Evolutionary conservation across 2,329 filamentous ascomycete genomes (phyloP).

Genomic region (Bipolaris oryzae): DNA sequence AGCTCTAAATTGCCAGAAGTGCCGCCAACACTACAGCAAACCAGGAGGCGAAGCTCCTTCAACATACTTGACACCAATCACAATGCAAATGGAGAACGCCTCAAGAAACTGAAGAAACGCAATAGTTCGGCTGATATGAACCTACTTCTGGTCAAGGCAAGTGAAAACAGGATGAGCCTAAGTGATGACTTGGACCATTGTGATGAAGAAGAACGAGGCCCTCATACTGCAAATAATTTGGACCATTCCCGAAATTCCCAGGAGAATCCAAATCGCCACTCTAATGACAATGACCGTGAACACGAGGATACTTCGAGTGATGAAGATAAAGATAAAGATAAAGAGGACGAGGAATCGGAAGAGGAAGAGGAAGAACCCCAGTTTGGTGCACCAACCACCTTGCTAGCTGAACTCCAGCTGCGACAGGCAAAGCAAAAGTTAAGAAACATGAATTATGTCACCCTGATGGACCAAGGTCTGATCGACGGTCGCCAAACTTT

Average conservation of each 20-base stretch:
- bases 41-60: slow-evolving; percentile 47
- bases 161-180: slow-evolving; percentile 47
- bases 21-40: slow-evolving; percentile 29
- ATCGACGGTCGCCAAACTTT: slow-evolving; percentile 72
- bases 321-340: slow-evolving; percentile 41
- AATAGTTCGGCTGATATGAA: slow-evolving; percentile 49
- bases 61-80: slow-evolving; percentile 47
- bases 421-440: slow-evolving; percentile 87
- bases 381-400: slow-evolving; percentile 80
- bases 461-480: slow-evolving; percentile 74
- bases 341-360: slow-evolving; percentile 52
- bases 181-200: slow-evolving; percentile 39
- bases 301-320: slow-evolving; percentile 32
- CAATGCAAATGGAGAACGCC: slow-evolving; percentile 42
- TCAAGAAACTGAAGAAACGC: slow-evolving; percentile 51
- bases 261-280: slow-evolving; percentile 33
- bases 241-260: slow-evolving; percentile 40
- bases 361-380: slow-evolving; percentile 56
- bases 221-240: slow-evolving; percentile 22
- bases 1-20: slow-evolving; percentile 42
- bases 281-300: slow-evolving; percentile 49
- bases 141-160: slow-evolving; percentile 40
- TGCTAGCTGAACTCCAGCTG: slow-evolving; percentile 89
- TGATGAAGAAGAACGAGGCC: slow-evolving; percentile 40
- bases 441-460: slow-evolving; percentile 72